phyloP scores from a whole-genome alignment of 768 basidiomycete species.

The Inosperma sp. region DNA sequence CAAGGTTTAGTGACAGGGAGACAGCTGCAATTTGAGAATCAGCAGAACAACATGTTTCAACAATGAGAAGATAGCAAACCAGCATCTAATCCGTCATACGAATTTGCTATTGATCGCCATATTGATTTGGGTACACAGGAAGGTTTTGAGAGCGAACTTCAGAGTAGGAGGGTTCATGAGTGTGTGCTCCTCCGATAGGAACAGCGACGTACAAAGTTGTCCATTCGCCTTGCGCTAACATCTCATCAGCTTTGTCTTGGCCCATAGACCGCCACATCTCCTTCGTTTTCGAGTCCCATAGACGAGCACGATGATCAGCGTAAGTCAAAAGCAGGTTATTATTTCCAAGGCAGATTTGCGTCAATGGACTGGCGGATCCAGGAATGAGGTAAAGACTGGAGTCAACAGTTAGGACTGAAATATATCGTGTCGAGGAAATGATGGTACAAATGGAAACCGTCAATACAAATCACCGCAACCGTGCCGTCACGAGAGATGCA shows the following conservation, averaged over 20 bases:
- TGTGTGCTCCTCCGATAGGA: background rate
- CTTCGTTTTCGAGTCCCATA: conserved; percentile 81
- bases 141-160: conserved; percentile 21
- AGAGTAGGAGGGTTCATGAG: background rate
- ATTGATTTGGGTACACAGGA: conserved; percentile 20
- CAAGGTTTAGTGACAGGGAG: conserved; percentile 47
- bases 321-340: conserved; percentile 76
- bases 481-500: conserved; percentile 79
- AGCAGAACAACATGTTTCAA: background rate
- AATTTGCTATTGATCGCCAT: conserved; percentile 24
- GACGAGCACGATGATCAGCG: conserved; percentile 64
- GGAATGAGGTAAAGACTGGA: conserved; percentile 76
- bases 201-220: conserved; percentile 49
- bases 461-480: conserved; percentile 70
- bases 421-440: conserved; percentile 4
- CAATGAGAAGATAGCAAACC: conserved; percentile 18
- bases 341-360: conserved; percentile 56
- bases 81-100: conserved; percentile 14
- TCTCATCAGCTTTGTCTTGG: conserved; percentile 68
- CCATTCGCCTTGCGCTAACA: conserved; percentile 74
- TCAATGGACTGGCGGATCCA: conserved; percentile 66
- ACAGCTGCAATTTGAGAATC: conserved; percentile 33
- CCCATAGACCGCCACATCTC: conserved; percentile 86
- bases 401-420: background rate
- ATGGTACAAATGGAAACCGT: conserved; percentile 69